A percentile compares a stretch with the other conserved stretches of the same genome.
These are phyloP conservation scores for Astraeus odoratus DNA, from an alignment of 768 basidiomycete genomes.

Conservation along the genomic window DNA sequence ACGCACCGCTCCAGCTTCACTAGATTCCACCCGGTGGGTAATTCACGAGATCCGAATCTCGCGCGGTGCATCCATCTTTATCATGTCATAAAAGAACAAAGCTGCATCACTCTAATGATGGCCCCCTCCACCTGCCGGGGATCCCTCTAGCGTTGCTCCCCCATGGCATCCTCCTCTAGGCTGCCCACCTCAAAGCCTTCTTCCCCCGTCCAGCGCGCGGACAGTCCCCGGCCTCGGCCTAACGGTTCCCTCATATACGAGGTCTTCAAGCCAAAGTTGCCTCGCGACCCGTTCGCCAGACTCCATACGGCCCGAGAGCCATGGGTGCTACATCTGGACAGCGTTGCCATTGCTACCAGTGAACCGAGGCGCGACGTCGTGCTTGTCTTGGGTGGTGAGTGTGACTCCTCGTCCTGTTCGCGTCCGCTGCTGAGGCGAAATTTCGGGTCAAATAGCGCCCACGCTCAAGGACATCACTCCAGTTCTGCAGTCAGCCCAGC, in stretches of 20 bases:
- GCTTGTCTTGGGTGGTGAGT: slow-evolving; percentile 33
- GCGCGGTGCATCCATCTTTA: no score
- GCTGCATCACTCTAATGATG: no score
- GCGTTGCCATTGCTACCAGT: slow-evolving; percentile 11
- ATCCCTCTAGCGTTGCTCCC: background rate
- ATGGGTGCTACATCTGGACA: slow-evolving; percentile 21
- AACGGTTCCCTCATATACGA: slow-evolving; percentile 11
- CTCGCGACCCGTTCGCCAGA: slow-evolving; percentile 29
- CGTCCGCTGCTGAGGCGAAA: background rate
- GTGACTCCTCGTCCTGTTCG: background rate
- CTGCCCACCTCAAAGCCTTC: background rate
- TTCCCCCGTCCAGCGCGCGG: slow-evolving; percentile 63
- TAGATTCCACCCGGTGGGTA: no score
- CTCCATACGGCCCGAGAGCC: slow-evolving; percentile 19
- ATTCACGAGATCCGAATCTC: no score
- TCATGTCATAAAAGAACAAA: no score
- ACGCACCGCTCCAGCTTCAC: no score
- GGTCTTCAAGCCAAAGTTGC: slow-evolving; percentile 28
- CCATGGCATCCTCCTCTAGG: slow-evolving; percentile 5
- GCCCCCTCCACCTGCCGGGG: no score
- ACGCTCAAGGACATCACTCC: slow-evolving; percentile 26
- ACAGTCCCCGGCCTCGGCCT: slow-evolving; percentile 66
- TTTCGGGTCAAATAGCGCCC: no score
- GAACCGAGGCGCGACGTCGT: slow-evolving; percentile 26
- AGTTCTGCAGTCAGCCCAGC: slow-evolving; percentile 27